These are phyloP conservation scores for Crithidia fasciculata DNA, from an alignment of 208 protist genomes.

Conservation along the genomic window DNA sequence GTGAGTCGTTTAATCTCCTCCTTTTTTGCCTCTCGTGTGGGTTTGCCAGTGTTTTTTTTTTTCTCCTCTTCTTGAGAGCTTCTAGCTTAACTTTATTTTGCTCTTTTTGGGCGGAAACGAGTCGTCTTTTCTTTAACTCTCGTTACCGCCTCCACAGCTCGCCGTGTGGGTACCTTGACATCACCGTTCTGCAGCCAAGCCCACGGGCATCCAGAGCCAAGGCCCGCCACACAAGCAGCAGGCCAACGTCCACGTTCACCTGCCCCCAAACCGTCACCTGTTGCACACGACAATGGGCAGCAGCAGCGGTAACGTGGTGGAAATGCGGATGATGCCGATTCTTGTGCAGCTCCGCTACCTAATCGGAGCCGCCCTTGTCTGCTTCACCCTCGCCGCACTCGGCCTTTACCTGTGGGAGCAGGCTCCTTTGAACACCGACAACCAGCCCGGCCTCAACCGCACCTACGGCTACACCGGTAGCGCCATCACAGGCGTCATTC, in stretches of 20 bases:
- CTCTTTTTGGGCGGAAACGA: too few relatives aligned
- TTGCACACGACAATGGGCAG: background rate
- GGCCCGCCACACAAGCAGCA: too few relatives aligned
- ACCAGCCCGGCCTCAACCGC: slow-evolving; percentile 2
- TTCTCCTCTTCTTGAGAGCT: background rate
- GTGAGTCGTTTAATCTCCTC: background rate
- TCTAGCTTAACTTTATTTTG: background rate
- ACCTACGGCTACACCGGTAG: slow-evolving; percentile 22
- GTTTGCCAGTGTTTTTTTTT: background rate
- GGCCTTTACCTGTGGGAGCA: slow-evolving; percentile 17
- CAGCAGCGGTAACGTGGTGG: background rate
- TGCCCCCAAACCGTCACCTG: too few relatives aligned
- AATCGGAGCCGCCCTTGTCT: slow-evolving; percentile 13
- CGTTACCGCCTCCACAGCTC: too few relatives aligned
- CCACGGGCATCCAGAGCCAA: too few relatives aligned
- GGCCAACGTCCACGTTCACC: too few relatives aligned
- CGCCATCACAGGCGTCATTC: slow-evolving; percentile 5
- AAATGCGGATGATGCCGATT: slow-evolving; percentile 12
- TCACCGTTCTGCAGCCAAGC: too few relatives aligned
- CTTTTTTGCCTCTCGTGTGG: background rate
- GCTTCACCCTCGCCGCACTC: slow-evolving; percentile 6
- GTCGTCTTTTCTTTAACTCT: too few relatives aligned
- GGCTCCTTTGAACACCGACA: slow-evolving; percentile 3
- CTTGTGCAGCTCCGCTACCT: slow-evolving; percentile 19
- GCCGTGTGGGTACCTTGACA: too few relatives aligned